A percentile compares a stretch with the other conserved stretches of the same genome.
These are phyloP conservation scores for Tricholoma bakamatsutake DNA, from an alignment of 768 basidiomycete species.

Conservation along the genomic window DNA sequence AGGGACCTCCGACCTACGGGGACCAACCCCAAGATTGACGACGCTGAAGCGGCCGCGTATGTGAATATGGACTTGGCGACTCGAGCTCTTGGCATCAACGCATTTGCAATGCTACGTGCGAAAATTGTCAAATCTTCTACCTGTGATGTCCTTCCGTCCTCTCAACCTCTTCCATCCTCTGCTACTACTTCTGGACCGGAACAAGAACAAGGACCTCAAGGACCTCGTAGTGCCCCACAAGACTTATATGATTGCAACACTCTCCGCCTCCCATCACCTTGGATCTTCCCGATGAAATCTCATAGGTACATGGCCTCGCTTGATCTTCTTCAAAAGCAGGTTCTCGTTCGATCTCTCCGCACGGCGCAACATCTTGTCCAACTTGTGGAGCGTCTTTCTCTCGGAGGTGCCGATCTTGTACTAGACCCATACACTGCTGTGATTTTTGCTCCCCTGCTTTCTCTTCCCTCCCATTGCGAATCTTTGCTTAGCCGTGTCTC, in stretches of 20 bases:
- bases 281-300: slow-evolving; percentile 23
- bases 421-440: slow-evolving; percentile 58
- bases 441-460: slow-evolving; percentile 40
- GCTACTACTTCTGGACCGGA: neutral
- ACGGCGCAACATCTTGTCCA: slow-evolving; percentile 40
- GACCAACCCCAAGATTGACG: neutral
- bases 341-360: slow-evolving; percentile 47
- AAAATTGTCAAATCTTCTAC: slow-evolving; percentile 22
- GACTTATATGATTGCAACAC: slow-evolving; percentile 42
- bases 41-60: neutral
- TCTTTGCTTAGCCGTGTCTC: slow-evolving; percentile 38
- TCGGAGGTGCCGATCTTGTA: slow-evolving; percentile 61
- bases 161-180: slow-evolving; percentile 2
- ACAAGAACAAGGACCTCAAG: slow-evolving; percentile 3
- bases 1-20: neutral
- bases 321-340: slow-evolving; percentile 61
- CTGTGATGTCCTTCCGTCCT: neutral
- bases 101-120: slow-evolving; percentile 37
- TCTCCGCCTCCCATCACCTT: slow-evolving; percentile 31
- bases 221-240: slow-evolving; percentile 26
- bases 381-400: slow-evolving; percentile 58
- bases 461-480: slow-evolving; percentile 46
- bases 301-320: slow-evolving; percentile 72
- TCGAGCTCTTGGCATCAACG: slow-evolving; percentile 26
- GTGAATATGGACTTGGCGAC: slow-evolving; percentile 16